Conservation (phyloP, 345 rosid genomes). For the Kandelia obovata region DNA sequence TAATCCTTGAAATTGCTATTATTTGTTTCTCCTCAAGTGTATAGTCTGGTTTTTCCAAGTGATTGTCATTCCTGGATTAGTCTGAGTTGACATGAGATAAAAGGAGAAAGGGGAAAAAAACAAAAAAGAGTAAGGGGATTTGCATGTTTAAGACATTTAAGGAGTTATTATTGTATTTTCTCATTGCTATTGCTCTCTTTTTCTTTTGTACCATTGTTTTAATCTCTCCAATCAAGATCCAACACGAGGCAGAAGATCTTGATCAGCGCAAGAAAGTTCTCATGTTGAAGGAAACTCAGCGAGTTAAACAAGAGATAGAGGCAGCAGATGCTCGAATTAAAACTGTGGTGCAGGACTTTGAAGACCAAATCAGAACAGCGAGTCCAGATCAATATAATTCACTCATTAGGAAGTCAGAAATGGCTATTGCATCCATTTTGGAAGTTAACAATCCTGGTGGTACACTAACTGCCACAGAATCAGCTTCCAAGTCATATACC, state of each 20-base stretch:
- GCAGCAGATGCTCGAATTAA: slow-evolving; percentile 52
- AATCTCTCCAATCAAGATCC: slow-evolving; percentile 48
- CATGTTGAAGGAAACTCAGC: slow-evolving; percentile 54
- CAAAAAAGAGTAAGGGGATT: too few relatives aligned
- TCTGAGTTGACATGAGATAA: too few relatives aligned
- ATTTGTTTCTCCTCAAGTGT: too few relatives aligned
- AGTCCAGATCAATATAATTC: slow-evolving; percentile 50
- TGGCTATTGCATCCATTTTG: slow-evolving; percentile 56
- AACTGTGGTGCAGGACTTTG: slow-evolving; percentile 49
- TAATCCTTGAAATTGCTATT: background rate
- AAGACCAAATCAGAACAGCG: slow-evolving; percentile 41
- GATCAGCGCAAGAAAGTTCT: slow-evolving; percentile 53
- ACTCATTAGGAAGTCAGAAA: slow-evolving; percentile 57
- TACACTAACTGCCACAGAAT: slow-evolving; percentile 30
- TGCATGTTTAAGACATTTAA: too few relatives aligned
- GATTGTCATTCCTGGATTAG: too few relatives aligned
- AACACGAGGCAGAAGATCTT: slow-evolving; percentile 63
- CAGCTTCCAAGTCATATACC: slow-evolving; percentile 30
- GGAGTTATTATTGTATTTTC: background rate
- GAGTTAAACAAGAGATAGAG: slow-evolving; percentile 51
- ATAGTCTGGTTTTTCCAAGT: too few relatives aligned
- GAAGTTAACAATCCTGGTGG: slow-evolving; percentile 47
- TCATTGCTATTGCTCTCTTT: background rate
- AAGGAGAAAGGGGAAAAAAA: too few relatives aligned
- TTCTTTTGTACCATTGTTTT: slow-evolving; percentile 8